Evolutionary conservation across 768 basidiomycete genomes (phyloP).

Genomic region (Pleurotus cornucopiae): DNA sequence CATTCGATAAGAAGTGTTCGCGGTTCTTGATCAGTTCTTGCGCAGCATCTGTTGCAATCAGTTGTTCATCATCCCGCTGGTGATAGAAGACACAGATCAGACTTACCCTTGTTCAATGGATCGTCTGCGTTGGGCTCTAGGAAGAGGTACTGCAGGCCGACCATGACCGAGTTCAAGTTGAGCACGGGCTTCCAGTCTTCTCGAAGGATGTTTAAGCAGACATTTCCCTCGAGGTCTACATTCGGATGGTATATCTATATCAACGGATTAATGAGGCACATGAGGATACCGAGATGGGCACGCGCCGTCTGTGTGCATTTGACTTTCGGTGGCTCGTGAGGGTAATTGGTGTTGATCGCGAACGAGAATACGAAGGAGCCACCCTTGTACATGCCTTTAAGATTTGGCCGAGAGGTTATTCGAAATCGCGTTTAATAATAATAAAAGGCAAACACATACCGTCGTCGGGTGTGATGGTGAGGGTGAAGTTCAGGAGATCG

Average conservation of each 20-base stretch:
- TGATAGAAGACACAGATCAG: neutral
- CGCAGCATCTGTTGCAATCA: constrained; percentile 73
- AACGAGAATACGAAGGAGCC: constrained; percentile 93
- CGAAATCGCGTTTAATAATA: neutral
- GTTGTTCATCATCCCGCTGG: too few relatives aligned
- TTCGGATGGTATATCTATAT: constrained; percentile 97
- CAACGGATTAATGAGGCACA: neutral
- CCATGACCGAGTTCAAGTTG: constrained; percentile 97
- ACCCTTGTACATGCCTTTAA: constrained; percentile 94
- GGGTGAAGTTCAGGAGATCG: constrained; percentile 94
- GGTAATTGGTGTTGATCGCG: constrained; percentile 95
- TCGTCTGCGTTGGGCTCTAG: constrained; percentile 98
- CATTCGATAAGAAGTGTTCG: constrained; percentile 79
- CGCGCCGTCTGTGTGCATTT: constrained; percentile 91
- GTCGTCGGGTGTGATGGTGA: constrained; percentile 96
- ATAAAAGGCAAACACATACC: constrained; percentile 43
- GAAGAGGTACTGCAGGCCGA: constrained; percentile 97
- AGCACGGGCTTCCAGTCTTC: constrained; percentile 99
- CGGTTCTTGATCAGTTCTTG: constrained; percentile 89
- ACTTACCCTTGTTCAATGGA: constrained; percentile 93
- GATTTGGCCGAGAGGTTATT: neutral
- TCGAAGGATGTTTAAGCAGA: constrained; percentile 95
- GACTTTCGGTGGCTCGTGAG: constrained; percentile 99
- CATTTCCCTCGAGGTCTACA: constrained; percentile 96
- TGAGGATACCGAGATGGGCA: constrained; percentile 6